phyloP scores from a whole-genome alignment of 2,329 filamentous ascomycete species.

The Aspergillus bombycis region DNA sequence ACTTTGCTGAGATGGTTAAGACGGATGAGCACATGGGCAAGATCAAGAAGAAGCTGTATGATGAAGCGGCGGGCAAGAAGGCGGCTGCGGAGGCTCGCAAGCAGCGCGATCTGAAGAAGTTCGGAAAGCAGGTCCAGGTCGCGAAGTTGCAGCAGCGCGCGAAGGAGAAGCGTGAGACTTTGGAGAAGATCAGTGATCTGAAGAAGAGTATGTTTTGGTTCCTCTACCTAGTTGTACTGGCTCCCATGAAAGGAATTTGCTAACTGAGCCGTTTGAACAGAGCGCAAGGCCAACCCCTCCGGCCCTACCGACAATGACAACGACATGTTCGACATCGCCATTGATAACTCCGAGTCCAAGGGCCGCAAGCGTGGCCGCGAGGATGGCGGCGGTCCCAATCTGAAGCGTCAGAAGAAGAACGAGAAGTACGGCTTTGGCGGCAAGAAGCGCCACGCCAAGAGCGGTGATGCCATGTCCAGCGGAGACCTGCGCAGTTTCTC shows the following conservation, averaged over 20 bases:
- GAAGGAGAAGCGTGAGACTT: slow-evolving; percentile 86
- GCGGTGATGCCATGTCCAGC: slow-evolving; percentile 81
- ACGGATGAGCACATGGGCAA: slow-evolving; percentile 97
- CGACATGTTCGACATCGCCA: slow-evolving; percentile 87
- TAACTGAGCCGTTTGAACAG: slow-evolving; percentile 51
- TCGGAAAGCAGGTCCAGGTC: slow-evolving; percentile 96
- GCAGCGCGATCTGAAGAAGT: slow-evolving; percentile 96
- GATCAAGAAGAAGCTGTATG: slow-evolving; percentile 89
- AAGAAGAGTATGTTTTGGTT: slow-evolving; percentile 80
- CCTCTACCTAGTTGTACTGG: background rate
- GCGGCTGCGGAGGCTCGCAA: slow-evolving; percentile 87
- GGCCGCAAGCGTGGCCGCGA: slow-evolving; percentile 48
- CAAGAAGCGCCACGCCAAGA: slow-evolving; percentile 91
- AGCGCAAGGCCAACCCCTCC: slow-evolving; percentile 71
- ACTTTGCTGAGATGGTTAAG: slow-evolving; percentile 99
- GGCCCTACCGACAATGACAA: slow-evolving; percentile 70
- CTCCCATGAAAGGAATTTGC: slow-evolving; percentile 23
- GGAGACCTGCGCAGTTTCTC: slow-evolving; percentile 82
- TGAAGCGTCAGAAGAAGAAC: slow-evolving; percentile 90
- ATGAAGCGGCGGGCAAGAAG: slow-evolving; percentile 91
- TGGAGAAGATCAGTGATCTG: slow-evolving; percentile 92
- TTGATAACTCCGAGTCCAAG: slow-evolving; percentile 68
- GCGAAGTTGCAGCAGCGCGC: slow-evolving; percentile 93
- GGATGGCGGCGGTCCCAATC: slow-evolving; percentile 44
- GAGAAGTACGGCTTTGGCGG: slow-evolving; percentile 94